Conservation (phyloP, 805 yeast genomes). For the Metschnikowia reukaufii region DNA sequence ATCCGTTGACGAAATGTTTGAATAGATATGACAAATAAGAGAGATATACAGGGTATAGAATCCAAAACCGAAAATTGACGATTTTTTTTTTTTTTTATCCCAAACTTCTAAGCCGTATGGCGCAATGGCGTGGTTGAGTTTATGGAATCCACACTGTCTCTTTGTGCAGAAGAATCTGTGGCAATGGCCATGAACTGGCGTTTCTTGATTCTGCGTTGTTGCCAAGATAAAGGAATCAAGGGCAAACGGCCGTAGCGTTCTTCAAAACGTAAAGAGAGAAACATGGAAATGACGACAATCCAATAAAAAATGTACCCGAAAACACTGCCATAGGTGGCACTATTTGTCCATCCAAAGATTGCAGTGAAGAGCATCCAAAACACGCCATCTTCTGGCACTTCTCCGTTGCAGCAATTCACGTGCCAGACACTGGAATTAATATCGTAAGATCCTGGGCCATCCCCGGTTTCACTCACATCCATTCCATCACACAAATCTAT, state of each 20-base stretch:
- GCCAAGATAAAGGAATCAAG: conserved; percentile 21
- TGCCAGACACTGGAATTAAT: conserved; percentile 83
- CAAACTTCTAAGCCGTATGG: neutral
- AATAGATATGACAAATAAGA: neutral
- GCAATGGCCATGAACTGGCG: conserved; percentile 3
- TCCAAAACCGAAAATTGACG: too few relatives aligned
- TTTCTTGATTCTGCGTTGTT: conserved; percentile 15
- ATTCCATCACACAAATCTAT: conserved; percentile 74
- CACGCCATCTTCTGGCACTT: conserved; percentile 63
- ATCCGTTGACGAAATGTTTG: conserved; percentile 55
- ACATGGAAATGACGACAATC: conserved; percentile 48
- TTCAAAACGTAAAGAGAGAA: conserved; percentile 46
- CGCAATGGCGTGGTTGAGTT: conserved; percentile 27
- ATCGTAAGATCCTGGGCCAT: conserved; percentile 93
- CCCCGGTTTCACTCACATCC: conserved; percentile 85
- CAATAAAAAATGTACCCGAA: conserved; percentile 71
- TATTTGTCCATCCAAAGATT: conserved; percentile 89
- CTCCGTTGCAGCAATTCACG: conserved; percentile 91
- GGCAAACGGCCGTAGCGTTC: conserved; percentile 62
- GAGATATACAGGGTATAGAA: neutral
- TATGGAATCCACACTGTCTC: conserved; percentile 29
- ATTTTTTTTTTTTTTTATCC: too few relatives aligned
- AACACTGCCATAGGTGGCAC: conserved; percentile 89
- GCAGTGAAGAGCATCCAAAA: conserved; percentile 91
- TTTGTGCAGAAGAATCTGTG: neutral